phyloP scores from a whole-genome alignment of 208 protist species.

The Acanthamoeba royreba region DNA sequence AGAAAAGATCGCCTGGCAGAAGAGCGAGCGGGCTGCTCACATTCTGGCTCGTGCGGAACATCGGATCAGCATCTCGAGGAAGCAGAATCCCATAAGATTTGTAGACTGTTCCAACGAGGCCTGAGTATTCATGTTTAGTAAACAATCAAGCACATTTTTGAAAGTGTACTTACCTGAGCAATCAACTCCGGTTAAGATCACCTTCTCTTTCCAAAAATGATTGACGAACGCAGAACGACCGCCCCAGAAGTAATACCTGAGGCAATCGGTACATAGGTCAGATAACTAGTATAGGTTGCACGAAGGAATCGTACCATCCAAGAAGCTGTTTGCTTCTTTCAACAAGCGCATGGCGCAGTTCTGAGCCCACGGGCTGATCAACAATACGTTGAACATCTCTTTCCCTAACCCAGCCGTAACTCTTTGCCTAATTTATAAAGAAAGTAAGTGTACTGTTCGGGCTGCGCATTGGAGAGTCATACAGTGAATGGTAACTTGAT shows the following conservation, averaged over 20 bases:
- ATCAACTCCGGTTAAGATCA: conserved; percentile 27
- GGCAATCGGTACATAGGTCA: too few relatives aligned
- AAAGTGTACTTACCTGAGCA: neutral
- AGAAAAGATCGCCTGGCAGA: conserved; percentile 29
- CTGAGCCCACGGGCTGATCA: neutral
- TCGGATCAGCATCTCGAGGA: neutral
- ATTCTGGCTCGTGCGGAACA: conserved; percentile 34
- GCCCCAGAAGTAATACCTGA: conserved; percentile 45
- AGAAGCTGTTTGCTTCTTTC: conserved; percentile 37
- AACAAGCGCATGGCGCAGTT: conserved; percentile 10
- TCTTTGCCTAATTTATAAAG: neutral
- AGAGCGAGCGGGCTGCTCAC: neutral
- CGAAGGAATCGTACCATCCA: conserved; percentile 31
- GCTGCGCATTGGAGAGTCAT: neutral
- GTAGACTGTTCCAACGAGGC: conserved; percentile 25
- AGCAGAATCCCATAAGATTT: conserved; percentile 32
- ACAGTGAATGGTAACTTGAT: neutral
- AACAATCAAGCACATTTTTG: neutral
- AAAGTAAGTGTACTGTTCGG: too few relatives aligned
- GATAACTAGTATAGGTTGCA: too few relatives aligned
- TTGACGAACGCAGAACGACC: conserved; percentile 31
- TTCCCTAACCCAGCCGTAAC: neutral
- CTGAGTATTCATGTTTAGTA: too few relatives aligned
- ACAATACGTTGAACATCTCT: neutral
- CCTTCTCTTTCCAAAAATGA: neutral